Percentiles rank a stretch among this genome's conserved stretches.
Conservation (phyloP, 306 rosid genomes). For the Acacia confusa region DNA sequence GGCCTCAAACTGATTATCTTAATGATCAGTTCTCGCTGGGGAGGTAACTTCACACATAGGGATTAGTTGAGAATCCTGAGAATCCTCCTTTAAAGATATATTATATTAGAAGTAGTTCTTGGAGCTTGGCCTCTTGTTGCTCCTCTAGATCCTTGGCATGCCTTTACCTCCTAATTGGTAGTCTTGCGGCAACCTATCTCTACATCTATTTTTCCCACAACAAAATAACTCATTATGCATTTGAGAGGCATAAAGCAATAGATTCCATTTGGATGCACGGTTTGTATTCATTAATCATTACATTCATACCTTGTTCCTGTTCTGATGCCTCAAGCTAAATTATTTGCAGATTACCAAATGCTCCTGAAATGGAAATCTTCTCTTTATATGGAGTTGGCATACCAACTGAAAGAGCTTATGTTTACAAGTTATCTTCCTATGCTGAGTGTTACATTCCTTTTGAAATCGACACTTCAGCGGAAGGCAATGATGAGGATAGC, state of each 20-base stretch:
- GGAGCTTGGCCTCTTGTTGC: neutral
- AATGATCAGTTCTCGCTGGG: neutral
- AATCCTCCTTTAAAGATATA: neutral
- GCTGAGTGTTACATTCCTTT: conserved; percentile 83
- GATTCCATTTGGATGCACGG: neutral
- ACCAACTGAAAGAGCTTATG: conserved; percentile 80
- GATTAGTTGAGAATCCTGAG: neutral
- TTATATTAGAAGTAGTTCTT: neutral
- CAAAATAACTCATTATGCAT: neutral
- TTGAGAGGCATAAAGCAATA: neutral
- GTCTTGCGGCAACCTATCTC: neutral
- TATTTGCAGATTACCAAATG: conserved; percentile 77
- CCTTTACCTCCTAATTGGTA: neutral
- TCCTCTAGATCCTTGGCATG: neutral
- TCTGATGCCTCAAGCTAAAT: conserved; percentile 3
- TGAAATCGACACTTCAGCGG: conserved; percentile 62
- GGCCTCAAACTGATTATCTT: neutral
- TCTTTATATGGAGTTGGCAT: conserved; percentile 87
- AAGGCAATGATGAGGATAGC: conserved; percentile 51
- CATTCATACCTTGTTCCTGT: conserved; percentile 11
- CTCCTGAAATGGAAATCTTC: conserved; percentile 85
- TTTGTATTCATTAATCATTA: conserved; percentile 1
- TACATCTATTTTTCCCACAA: neutral
- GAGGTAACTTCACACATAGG: neutral
- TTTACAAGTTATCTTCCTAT: conserved; percentile 62